Evolutionary conservation across 495 filamentous ascomycete genomes (phyloP), one percentile per base, ranked within the genome.

Genomic region (Neurospora cerealis): DNA sequence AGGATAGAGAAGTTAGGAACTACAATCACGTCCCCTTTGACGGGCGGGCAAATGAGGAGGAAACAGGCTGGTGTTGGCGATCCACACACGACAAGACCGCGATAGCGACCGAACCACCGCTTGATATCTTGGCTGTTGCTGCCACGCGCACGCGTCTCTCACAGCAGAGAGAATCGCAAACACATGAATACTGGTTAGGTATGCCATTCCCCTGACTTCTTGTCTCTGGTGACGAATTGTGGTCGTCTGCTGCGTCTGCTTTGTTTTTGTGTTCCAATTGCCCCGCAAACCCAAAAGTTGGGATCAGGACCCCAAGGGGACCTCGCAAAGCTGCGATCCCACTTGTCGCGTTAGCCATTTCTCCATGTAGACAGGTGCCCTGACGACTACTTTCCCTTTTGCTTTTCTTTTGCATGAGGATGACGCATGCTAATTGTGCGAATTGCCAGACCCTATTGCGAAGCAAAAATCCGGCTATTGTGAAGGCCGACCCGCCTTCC

Each of bases 211-310:
- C 21, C 32, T 36, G 70, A 39, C 39, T 32, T 71, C 19, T 40
- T 48, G 13, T 74, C 48, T 37, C 5, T 62, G 10, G 54, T 34
- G 54, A 66, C 54, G 7, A 66, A 66, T 34, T 17, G 54, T 34
- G 54, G 54, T 34, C 15, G 28, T 66, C 17, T 66, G 54, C 28
- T 66, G 54, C 54, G 24, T 62, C 17, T 71, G 24, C 38, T 71
- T 73, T 69, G 54, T 73, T 48, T 54, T 66, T 40, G 73, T 36
- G 48, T 70, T 44, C 69, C 77, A 77, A 78, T 78, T 78, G 77
- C 77, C 77, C 77, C 75, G 77, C 75, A 75, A 75, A 69, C 72
- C 54, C 28, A 66, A 66, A 60, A 66, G 54, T 34, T 72, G 38
- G 73, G 15, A 66, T 66, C 54, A 66, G 28, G 54, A 66, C 54